Evolutionary conservation across 345 rosid genomes (phyloP), one percentile per base, ranked within the genome.

Genomic region (Aurinia saxatilis): DNA sequence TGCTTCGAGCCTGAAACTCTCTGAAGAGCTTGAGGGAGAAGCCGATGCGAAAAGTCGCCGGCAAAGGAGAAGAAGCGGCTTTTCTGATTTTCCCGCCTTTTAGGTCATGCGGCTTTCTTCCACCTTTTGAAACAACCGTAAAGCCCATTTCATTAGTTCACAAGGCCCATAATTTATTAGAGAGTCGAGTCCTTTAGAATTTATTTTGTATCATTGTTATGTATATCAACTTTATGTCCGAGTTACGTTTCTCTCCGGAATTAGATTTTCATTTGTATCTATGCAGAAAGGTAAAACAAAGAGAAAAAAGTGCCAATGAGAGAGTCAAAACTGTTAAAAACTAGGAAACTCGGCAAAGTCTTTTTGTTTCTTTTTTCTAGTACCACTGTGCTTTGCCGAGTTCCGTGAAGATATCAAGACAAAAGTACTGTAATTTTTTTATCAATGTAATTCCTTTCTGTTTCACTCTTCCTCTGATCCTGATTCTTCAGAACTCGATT

Each of bases 391-490:
- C 36, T 50, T 27, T 35, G 57, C 70, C 54, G 55, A 45, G 63
- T 57, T 48, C 55, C 48, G 10, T 38, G 15, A 67, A 57, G 44
- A 39, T 57, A 27, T 33, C 21, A 60, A 17, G 73, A 60, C 40
- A 45, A 45, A 45, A 33, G 31, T 54, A 54, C 37, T 53, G 73
- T 47, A 70, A n/a, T 27, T 41, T 70, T 40, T 62, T 14, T 40
- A 45, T 68, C 53, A 77, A 56, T 63, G 42, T 60, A 74, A 59
- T 16, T 61, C 25, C 54, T 40, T 31, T 38, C 31, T 34, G 9
- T 39, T 47, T 86, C 70, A 85, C 50, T 89, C 92, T 70, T 84
- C 93, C 37, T 87, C 93, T 27, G 95, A 44, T 39, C 72, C 91
- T 27, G 96, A 86, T 29, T 74, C 84, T 14, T 89, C 95, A 1